Evolutionary conservation across 2,329 filamentous ascomycete genomes (phyloP).

Genomic region (Lasiodiplodia gonubiensis): DNA sequence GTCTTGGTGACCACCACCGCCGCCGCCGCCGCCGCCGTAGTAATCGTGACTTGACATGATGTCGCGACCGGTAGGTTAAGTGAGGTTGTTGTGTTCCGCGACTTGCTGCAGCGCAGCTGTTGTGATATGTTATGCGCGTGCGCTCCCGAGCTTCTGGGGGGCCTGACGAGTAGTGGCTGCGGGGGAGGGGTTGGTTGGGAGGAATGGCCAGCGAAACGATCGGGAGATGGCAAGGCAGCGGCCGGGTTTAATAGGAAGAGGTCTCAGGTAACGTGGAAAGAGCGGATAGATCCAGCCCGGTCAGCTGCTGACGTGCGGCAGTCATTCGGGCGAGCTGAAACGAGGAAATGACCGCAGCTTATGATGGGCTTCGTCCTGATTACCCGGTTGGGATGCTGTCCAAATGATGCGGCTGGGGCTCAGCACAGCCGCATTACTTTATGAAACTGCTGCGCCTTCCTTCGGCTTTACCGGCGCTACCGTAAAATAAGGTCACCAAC

Average conservation of each 20-base stretch:
- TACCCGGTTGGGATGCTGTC: constrained; percentile 12
- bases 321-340: constrained; percentile 25
- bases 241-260: constrained; percentile 18
- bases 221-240: not conserved
- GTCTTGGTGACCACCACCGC: constrained; percentile 36
- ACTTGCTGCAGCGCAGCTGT: not conserved
- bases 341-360: constrained; percentile 17
- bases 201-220: not conserved
- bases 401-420: constrained; percentile 9
- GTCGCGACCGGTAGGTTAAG: not conserved
- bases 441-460: constrained; percentile 2
- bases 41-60: constrained; percentile 42
- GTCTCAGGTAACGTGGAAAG: constrained; percentile 2
- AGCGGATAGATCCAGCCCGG: constrained; percentile 15
- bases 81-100: constrained; percentile 1
- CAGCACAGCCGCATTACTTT: not conserved
- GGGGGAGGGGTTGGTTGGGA: constrained; percentile 3
- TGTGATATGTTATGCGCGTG: not conserved
- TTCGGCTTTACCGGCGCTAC: not conserved
- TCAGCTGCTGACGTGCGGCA: constrained; percentile 24
- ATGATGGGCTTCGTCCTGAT: constrained; percentile 17
- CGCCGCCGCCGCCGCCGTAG: constrained; percentile 41
- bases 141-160: not conserved
- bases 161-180: not conserved
- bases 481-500: constrained; percentile 1